Conservation (phyloP, 345 rosid species). For the Cardamine chenopodiifolia region DNA sequence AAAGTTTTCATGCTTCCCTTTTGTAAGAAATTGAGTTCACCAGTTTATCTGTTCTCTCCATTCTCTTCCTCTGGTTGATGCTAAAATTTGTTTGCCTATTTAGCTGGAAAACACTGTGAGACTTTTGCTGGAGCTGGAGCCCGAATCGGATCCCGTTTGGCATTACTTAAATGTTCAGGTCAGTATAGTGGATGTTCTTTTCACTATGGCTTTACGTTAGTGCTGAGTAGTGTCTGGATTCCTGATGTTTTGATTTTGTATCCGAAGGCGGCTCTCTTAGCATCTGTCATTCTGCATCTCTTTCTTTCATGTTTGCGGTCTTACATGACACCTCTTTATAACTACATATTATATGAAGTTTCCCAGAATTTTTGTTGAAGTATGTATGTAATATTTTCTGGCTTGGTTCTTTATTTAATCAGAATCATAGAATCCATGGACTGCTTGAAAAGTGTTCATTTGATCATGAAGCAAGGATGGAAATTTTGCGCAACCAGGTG, state of each 20-base stretch:
- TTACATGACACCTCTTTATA: constrained; percentile 9
- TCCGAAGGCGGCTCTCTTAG: not conserved
- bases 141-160: constrained; percentile 97
- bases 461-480: constrained; percentile 90
- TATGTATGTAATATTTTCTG: constrained; percentile 6
- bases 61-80: constrained; percentile 16
- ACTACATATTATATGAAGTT: not conserved
- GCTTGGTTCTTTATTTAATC: constrained; percentile 39
- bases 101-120: constrained; percentile 97
- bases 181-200: constrained; percentile 35
- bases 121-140: constrained; percentile 92
- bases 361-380: not conserved
- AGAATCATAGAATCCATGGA: constrained; percentile 91
- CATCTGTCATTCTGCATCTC: not conserved
- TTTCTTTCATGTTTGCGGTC: constrained; percentile 3
- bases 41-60: not conserved
- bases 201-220: constrained; percentile 6
- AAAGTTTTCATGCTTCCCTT: constrained; percentile 12
- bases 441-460: constrained; percentile 90
- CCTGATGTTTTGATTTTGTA: constrained; percentile 7
- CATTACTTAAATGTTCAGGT: constrained; percentile 95
- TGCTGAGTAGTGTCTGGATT: constrained; percentile 3
- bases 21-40: not conserved
- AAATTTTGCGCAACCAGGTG: constrained; percentile 63
- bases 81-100: constrained; percentile 31